These are phyloP conservation scores for Malassezia caprae DNA, from an alignment of 1,284 basidiomycete species.

Conservation along the genomic window DNA sequence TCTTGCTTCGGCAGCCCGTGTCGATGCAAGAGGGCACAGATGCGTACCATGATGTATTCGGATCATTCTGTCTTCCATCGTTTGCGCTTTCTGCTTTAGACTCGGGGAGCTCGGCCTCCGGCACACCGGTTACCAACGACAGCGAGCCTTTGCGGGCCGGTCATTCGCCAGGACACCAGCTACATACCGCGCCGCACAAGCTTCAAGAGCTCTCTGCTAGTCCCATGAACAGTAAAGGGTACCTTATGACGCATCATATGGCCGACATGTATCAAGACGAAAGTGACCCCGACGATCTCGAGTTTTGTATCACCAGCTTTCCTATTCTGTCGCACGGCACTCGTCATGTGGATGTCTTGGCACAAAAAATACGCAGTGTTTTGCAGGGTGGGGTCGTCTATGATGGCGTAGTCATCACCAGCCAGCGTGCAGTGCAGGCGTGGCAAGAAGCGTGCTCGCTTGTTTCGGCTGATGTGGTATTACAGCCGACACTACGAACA, in stretches of 20 bases:
- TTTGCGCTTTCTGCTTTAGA: slow-evolving; percentile 40
- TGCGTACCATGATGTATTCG: slow-evolving; percentile 45
- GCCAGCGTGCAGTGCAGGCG: slow-evolving; percentile 38
- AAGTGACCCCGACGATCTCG: slow-evolving; percentile 21
- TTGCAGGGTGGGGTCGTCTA: slow-evolving; percentile 6
- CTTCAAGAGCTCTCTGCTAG: slow-evolving; percentile 18
- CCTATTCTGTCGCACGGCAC: slow-evolving; percentile 30
- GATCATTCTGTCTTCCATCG: slow-evolving; percentile 41
- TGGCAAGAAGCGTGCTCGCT: slow-evolving; percentile 29
- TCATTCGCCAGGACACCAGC: slow-evolving; percentile 8
- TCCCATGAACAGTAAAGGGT: slow-evolving; percentile 19
- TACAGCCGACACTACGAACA: background rate
- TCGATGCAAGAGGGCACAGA: slow-evolving; percentile 41
- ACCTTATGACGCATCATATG: slow-evolving; percentile 43
- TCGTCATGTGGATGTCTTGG: slow-evolving; percentile 24
- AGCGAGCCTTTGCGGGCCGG: background rate
- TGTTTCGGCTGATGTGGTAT: slow-evolving; percentile 9
- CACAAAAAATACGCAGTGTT: slow-evolving; percentile 18
- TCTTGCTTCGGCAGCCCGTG: slow-evolving; percentile 40
- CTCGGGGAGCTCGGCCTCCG: slow-evolving; percentile 35
- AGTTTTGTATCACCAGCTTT: slow-evolving; percentile 36
- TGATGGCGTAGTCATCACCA: slow-evolving; percentile 38
- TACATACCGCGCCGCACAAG: slow-evolving; percentile 6
- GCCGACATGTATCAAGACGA: slow-evolving; percentile 16
- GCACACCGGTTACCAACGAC: slow-evolving; percentile 12